These are phyloP conservation scores for Dipteronia sinensis DNA, from an alignment of 345 rosid species.

Conservation along the genomic window DNA sequence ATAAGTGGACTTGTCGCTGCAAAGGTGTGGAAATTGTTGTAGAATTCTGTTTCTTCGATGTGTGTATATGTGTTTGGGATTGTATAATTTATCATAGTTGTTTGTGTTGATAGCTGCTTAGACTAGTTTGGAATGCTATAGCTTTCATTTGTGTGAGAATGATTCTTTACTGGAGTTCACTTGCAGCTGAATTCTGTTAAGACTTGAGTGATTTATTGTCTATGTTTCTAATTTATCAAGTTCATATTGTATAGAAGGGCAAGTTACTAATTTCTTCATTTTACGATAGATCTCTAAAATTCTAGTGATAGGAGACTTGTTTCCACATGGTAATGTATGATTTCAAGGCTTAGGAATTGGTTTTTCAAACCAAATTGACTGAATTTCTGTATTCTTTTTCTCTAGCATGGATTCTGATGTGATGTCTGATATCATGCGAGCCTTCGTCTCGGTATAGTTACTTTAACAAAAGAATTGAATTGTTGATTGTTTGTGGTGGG, in stretches of 20 bases:
- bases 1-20: conserved; percentile 89
- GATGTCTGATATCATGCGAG: background rate
- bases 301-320: background rate
- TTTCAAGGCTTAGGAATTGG: background rate
- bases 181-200: background rate
- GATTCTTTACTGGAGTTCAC: background rate
- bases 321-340: background rate
- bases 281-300: background rate
- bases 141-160: background rate
- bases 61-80: background rate
- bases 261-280: background rate
- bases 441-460: background rate
- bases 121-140: background rate
- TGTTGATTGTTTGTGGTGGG: background rate
- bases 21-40: conserved; percentile 48
- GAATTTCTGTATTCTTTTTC: background rate
- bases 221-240: background rate
- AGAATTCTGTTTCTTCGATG: background rate
- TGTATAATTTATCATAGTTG: background rate
- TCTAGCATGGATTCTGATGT: background rate
- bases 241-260: background rate
- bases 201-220: background rate
- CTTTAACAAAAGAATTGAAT: background rate
- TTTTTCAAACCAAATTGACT: background rate
- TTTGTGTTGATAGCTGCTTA: background rate